Conservation (phyloP, 75 land plant genomes). For the Cryptomeria japonica region DNA sequence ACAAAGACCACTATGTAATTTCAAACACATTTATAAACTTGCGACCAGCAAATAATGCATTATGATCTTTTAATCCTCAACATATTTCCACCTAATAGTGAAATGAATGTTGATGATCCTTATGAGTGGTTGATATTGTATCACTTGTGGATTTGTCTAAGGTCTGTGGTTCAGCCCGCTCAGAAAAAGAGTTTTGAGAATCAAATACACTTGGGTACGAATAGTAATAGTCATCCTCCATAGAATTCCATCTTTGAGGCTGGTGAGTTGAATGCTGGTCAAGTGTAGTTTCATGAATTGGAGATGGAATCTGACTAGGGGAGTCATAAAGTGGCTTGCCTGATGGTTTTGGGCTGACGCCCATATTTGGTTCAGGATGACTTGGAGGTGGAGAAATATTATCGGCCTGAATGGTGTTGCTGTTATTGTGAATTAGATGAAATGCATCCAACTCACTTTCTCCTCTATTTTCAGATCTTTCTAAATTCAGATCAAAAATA, state of each 20-base stretch:
- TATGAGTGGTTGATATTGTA: background rate
- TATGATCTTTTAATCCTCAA: background rate
- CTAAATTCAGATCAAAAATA: slow-evolving; percentile 14
- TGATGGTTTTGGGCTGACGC: background rate
- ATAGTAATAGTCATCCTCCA: slow-evolving; percentile 31
- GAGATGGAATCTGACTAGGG: background rate
- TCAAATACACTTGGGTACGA: slow-evolving; percentile 29
- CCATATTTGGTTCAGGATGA: background rate
- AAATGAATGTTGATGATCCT: background rate
- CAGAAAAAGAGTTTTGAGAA: slow-evolving; percentile 11
- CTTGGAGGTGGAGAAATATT: background rate
- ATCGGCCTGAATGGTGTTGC: background rate
- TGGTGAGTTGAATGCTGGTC: background rate
- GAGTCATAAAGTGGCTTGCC: slow-evolving; percentile 4
- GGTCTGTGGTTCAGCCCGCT: background rate
- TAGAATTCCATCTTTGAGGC: slow-evolving; percentile 12
- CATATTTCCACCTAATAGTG: background rate
- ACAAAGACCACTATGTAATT: background rate
- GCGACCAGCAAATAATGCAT: background rate
- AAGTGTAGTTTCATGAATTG: background rate
- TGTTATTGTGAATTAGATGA: background rate
- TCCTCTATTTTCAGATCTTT: background rate
- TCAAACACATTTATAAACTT: background rate
- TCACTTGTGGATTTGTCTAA: background rate
- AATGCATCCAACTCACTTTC: background rate